phyloP scores from a whole-genome alignment of 2,329 filamentous ascomycete genomes.

The Lomentospora prolificans region DNA sequence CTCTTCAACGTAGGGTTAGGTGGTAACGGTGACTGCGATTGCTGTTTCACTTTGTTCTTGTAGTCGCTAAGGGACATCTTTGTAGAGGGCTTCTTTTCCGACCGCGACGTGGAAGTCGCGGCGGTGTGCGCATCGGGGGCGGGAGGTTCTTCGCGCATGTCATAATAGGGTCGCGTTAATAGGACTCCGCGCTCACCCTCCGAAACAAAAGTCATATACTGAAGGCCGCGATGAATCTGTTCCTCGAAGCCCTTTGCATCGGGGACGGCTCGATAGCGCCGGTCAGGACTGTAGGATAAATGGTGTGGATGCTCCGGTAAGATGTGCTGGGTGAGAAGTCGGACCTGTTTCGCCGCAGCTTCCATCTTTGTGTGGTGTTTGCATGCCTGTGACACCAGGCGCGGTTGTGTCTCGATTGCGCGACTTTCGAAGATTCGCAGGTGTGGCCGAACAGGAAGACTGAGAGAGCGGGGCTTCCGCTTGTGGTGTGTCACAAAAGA shows the following conservation, averaged over 20 bases:
- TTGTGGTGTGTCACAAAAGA: background rate
- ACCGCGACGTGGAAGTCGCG: slow-evolving; percentile 17
- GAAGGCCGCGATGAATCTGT: slow-evolving; percentile 38
- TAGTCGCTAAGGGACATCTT: slow-evolving; percentile 51
- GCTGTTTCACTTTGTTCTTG: slow-evolving; percentile 42
- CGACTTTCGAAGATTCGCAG: background rate
- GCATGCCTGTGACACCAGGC: slow-evolving; percentile 8
- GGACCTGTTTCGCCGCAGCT: slow-evolving; percentile 47
- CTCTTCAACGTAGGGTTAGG: slow-evolving; percentile 21
- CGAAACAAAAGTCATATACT: slow-evolving; percentile 48
- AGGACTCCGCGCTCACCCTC: slow-evolving; percentile 49
- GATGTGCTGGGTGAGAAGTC: slow-evolving; percentile 40
- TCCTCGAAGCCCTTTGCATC: slow-evolving; percentile 35
- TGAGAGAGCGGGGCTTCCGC: background rate
- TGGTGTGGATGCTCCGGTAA: slow-evolving; percentile 44
- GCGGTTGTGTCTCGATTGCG: background rate
- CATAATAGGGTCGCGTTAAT: slow-evolving; percentile 45
- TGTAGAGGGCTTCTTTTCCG: slow-evolving; percentile 36
- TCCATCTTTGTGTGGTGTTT: slow-evolving; percentile 31
- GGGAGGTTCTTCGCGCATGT: slow-evolving; percentile 43
- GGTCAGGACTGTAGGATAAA: slow-evolving; percentile 37
- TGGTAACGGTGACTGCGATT: slow-evolving; percentile 21
- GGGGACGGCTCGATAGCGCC: slow-evolving; percentile 34
- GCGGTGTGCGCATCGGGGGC: slow-evolving; percentile 27
- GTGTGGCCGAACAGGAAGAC: background rate